These are phyloP conservation scores for Exophiala phaeomuriformis DNA, from an alignment of 2,329 filamentous ascomycete species.

Conservation along the genomic window DNA sequence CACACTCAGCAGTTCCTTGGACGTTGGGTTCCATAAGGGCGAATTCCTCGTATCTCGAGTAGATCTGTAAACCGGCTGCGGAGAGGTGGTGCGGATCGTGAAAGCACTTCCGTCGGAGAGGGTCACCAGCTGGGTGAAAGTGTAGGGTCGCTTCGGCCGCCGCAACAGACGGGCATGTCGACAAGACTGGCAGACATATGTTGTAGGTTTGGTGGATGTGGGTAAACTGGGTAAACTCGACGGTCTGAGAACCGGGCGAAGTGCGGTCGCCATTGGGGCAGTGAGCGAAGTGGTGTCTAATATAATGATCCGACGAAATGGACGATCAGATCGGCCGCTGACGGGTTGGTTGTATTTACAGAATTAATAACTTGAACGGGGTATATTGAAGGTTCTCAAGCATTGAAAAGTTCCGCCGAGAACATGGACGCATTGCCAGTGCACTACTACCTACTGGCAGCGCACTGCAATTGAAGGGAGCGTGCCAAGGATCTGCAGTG, in stretches of 20 bases:
- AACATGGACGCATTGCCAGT: too few species aligned
- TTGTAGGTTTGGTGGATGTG: slow-evolving; percentile 28
- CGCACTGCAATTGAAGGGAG: too few species aligned
- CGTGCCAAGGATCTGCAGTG: too few species aligned
- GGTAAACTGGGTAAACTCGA: slow-evolving; percentile 20
- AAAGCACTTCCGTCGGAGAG: slow-evolving; percentile 84
- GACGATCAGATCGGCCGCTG: too few species aligned
- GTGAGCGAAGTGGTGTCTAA: too few species aligned
- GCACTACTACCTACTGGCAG: too few species aligned
- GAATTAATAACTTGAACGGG: too few species aligned
- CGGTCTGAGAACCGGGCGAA: slow-evolving; percentile 25
- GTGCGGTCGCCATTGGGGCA: slow-evolving; percentile 18
- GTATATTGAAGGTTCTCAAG: too few species aligned
- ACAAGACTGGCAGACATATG: slow-evolving; percentile 52
- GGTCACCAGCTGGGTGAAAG: slow-evolving; percentile 92
- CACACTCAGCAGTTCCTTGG: slow-evolving; percentile 72
- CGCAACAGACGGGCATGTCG: slow-evolving; percentile 78
- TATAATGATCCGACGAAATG: too few species aligned
- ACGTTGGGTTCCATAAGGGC: slow-evolving; percentile 80
- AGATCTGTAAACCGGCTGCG: slow-evolving; percentile 51
- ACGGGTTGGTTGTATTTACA: too few species aligned
- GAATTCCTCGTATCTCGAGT: slow-evolving; percentile 86
- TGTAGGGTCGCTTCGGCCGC: slow-evolving; percentile 87
- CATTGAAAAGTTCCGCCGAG: too few species aligned
- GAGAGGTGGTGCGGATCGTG: slow-evolving; percentile 45